Base-by-base conservation (phyloP, 2,329 filamentous ascomycete genomes). In the Diaporthe humulicola region DNA sequence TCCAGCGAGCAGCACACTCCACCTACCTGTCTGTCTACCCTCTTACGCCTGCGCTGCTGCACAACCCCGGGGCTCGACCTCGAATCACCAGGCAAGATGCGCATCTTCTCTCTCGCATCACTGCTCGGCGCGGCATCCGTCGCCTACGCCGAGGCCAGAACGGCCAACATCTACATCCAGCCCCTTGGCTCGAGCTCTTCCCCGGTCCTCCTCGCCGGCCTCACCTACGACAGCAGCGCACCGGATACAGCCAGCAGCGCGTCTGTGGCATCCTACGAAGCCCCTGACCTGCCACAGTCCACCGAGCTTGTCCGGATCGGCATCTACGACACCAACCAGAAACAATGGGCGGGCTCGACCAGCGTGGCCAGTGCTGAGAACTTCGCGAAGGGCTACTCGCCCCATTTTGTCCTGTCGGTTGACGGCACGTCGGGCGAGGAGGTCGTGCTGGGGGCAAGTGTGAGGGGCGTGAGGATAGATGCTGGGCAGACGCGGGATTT, bases 401-500 rank as follows among this genome's bases (percentile, higher is more conserved):
- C 90, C 22, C 87, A 88, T 70, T 82, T 93, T 69, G 79, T 90
- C 36, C 81, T 93, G 17, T 87, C 86, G 3, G 83, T 92, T 50
- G 87, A 88, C 77, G 80, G 80, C 30, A 77, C 78, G 6, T 74
- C 74, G 10, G 74, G 80, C 76, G 75, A 80, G 36, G 87, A 86
- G 10, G 81, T 83, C 10, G 83, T 90, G 2, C 79, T 91, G 66
- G 88, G 90, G 36, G 89, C 87, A 19, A 85, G 86, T 45, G 81
- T 88, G 61, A 88, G 88, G 80, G 90, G 90, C n/a, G 87, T 90
- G 28, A 81, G 81, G 78, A 90, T 93, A 73, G 91, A 93, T 80
- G 91, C 91, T 15, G 91, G 91, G 2, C 86, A 89, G 78, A 93
- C 91, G 78, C 86, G 91, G 77, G 90, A 93, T 80, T 93, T 93